These are phyloP conservation scores for Bimuria novae-zelandiae DNA, from an alignment of 2,329 filamentous ascomycete genomes.

Conservation along the genomic window DNA sequence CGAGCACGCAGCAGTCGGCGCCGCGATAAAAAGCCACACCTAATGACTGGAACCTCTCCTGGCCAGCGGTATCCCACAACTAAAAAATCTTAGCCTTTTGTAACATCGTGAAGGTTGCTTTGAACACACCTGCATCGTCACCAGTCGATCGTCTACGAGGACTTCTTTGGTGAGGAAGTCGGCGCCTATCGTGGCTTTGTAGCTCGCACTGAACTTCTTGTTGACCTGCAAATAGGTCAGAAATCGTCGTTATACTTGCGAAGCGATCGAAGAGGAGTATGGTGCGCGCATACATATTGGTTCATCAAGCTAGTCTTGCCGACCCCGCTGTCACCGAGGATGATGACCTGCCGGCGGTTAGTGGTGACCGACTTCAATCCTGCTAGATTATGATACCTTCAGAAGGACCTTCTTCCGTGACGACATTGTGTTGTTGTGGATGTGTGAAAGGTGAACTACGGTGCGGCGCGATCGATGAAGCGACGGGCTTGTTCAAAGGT, in stretches of 20 bases:
- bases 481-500: slow-evolving; percentile 7
- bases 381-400: slow-evolving; percentile 64
- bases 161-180: slow-evolving; percentile 99
- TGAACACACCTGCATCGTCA: slow-evolving; percentile 87
- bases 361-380: not conserved
- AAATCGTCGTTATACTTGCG: not conserved
- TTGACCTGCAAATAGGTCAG: slow-evolving; percentile 73
- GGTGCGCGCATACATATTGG: slow-evolving; percentile 83
- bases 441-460: slow-evolving; percentile 13
- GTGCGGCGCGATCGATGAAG: slow-evolving; percentile 15
- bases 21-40: slow-evolving; percentile 97
- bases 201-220: slow-evolving; percentile 99
- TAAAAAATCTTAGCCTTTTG: slow-evolving; percentile 48
- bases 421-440: slow-evolving; percentile 32
- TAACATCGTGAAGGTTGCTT: not conserved
- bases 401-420: slow-evolving; percentile 80
- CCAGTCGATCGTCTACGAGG: slow-evolving; percentile 91
- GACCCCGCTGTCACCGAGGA: slow-evolving; percentile 97
- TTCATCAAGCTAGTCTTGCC: slow-evolving; percentile 99
- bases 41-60: slow-evolving; percentile 96
- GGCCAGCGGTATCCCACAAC: slow-evolving; percentile 97
- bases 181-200: slow-evolving; percentile 98
- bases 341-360: slow-evolving; percentile 75
- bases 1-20: slow-evolving; percentile 95
- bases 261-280: not conserved